These are phyloP conservation scores for Sporothrix protearum DNA, from an alignment of 2,329 filamentous ascomycete species.

Conservation along the genomic window DNA sequence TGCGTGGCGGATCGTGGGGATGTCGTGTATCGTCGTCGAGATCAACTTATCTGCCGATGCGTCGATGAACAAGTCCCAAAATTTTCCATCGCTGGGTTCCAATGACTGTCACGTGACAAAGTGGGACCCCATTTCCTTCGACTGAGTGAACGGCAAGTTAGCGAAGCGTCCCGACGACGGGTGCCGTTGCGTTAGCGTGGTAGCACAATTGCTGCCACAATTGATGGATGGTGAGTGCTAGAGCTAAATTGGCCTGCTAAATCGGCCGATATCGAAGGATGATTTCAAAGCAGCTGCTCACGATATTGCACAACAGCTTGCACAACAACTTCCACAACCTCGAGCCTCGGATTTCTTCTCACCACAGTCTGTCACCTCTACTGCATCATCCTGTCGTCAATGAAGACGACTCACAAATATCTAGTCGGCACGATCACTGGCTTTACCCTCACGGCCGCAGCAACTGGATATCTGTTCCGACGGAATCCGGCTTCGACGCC, in stretches of 20 bases:
- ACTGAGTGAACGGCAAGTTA: not conserved
- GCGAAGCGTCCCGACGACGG: not conserved
- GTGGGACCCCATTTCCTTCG: not conserved
- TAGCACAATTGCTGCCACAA: not conserved
- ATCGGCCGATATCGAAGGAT: slow-evolving; percentile 18
- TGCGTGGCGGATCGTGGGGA: not conserved
- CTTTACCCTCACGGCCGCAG: slow-evolving; percentile 15
- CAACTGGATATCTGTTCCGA: slow-evolving; percentile 13
- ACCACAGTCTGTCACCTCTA: not conserved
- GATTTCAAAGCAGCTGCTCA: slow-evolving; percentile 24
- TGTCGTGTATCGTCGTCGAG: not conserved
- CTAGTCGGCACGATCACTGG: slow-evolving; percentile 14
- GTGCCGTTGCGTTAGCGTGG: not conserved
- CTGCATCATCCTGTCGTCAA: not conserved
- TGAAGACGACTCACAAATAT: slow-evolving; percentile 13
- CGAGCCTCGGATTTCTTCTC: not conserved
- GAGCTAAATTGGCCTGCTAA: not conserved
- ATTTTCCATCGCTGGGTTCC: not conserved
- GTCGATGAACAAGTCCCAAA: not conserved
- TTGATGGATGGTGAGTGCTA: not conserved
- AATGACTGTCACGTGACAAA: not conserved
- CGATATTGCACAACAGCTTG: not conserved
- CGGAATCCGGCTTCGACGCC: not conserved
- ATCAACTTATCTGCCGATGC: not conserved
- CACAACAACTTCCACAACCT: not conserved